These are phyloP conservation scores for Sphaerulina populicola DNA, from an alignment of 2,329 filamentous ascomycete species.

Conservation along the genomic window DNA sequence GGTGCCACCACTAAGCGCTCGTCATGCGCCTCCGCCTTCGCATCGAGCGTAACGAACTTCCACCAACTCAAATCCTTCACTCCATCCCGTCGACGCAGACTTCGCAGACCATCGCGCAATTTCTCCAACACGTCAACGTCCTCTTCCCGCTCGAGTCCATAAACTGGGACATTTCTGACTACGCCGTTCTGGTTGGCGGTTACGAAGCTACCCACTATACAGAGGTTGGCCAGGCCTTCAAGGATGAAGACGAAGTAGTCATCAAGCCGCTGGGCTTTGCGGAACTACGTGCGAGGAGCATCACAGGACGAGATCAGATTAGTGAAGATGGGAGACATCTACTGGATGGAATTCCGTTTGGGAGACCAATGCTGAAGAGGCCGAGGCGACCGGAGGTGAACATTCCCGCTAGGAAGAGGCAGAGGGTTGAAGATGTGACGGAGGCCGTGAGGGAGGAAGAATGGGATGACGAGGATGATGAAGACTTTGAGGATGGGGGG, in stretches of 20 bases:
- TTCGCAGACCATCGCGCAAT: slow-evolving; percentile 57
- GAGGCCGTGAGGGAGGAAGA: slow-evolving; percentile 29
- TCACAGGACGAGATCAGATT: slow-evolving; percentile 76
- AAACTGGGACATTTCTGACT: slow-evolving; percentile 84
- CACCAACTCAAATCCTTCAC: slow-evolving; percentile 65
- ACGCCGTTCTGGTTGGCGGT: slow-evolving; percentile 66
- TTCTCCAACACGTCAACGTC: slow-evolving; percentile 71
- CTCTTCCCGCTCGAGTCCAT: slow-evolving; percentile 71
- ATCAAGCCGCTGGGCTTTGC: slow-evolving; percentile 69
- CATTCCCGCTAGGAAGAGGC: slow-evolving; percentile 29
- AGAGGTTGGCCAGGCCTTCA: slow-evolving; percentile 58
- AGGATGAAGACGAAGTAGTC: slow-evolving; percentile 74
- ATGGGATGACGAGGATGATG: slow-evolving; percentile 36
- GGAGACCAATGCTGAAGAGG: slow-evolving; percentile 57
- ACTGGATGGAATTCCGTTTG: slow-evolving; percentile 78
- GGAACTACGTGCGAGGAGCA: slow-evolving; percentile 62
- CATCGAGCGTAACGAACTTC: slow-evolving; percentile 64
- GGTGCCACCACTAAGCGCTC: not conserved
- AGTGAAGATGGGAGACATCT: slow-evolving; percentile 68
- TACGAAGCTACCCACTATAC: slow-evolving; percentile 89
- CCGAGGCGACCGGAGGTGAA: slow-evolving; percentile 35
- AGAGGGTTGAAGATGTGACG: slow-evolving; percentile 35
- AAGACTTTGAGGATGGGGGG: slow-evolving; percentile 23
- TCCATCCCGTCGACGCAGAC: slow-evolving; percentile 42
- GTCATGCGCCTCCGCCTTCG: slow-evolving; percentile 63